Evolutionary conservation across 345 rosid genomes (phyloP).

Genomic region (Ailanthus altissimus): DNA sequence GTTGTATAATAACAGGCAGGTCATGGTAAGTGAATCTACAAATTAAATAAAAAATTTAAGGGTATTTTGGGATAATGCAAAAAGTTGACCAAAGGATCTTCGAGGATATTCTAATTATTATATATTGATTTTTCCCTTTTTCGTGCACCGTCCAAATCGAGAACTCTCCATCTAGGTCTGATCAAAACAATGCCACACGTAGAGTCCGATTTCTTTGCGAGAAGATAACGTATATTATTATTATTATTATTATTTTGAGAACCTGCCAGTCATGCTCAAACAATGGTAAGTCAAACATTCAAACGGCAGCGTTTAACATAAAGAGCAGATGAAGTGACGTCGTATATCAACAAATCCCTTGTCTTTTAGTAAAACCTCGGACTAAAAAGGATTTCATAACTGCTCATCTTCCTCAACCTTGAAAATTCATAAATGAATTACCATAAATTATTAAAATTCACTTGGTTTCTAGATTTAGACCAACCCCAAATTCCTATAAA

Average conservation of each 20-base stretch:
- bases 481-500: conserved; percentile 22
- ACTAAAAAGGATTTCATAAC: neutral
- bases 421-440: neutral
- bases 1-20: neutral
- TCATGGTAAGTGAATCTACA: too few species aligned
- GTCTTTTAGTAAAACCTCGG: neutral
- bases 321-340: neutral
- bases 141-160: conserved; percentile 25
- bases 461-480: neutral
- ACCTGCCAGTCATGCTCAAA: neutral
- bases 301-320: neutral
- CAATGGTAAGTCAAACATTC: neutral
- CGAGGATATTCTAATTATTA: neutral
- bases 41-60: neutral
- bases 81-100: neutral
- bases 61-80: neutral
- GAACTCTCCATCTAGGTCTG: conserved; percentile 5
- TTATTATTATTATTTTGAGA: neutral
- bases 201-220: conserved; percentile 11
- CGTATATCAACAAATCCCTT: neutral
- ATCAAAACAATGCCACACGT: conserved; percentile 3
- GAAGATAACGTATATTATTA: neutral
- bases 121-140: neutral
- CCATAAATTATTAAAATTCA: neutral
- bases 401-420: neutral